Conservation (phyloP, 441 rosid species). For the Populus tomentosa region DNA sequence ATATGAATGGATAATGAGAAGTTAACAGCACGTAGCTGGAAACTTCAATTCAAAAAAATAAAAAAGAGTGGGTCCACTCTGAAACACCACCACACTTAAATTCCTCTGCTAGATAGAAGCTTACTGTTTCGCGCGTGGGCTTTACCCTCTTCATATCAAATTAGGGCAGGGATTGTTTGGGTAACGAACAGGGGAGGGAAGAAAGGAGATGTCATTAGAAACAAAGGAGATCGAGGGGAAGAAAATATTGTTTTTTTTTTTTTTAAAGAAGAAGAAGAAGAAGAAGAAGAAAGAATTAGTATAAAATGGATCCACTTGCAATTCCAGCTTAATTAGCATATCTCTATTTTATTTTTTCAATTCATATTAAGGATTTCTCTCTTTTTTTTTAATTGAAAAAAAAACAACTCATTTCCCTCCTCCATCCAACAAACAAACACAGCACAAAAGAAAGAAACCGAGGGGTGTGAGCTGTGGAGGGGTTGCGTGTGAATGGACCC, state of each 20-base stretch:
- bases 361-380: too few species aligned
- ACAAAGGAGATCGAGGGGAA: too few species aligned
- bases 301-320: too few species aligned
- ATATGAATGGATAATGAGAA: conserved; percentile 15
- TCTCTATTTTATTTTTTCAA: too few species aligned
- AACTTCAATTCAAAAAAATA: conserved; percentile 9
- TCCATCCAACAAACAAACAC: neutral
- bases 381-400: too few species aligned
- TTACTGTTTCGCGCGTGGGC: neutral
- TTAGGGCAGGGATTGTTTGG: neutral
- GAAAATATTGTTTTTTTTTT: too few species aligned
- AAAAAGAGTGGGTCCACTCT: conserved; percentile 14
- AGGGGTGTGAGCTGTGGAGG: conserved; percentile 3
- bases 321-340: too few species aligned
- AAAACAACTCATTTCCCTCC: neutral
- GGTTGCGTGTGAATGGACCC: conserved; percentile 36
- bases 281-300: too few species aligned
- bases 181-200: neutral
- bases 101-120: conserved; percentile 6
- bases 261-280: too few species aligned
- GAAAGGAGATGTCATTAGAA: neutral
- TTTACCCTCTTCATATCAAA: neutral
- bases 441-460: neutral
- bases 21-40: conserved; percentile 36
- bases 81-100: conserved; percentile 3